Conservation (phyloP, 148 eudicot genomes). For the Chenopodium berlandieri region DNA sequence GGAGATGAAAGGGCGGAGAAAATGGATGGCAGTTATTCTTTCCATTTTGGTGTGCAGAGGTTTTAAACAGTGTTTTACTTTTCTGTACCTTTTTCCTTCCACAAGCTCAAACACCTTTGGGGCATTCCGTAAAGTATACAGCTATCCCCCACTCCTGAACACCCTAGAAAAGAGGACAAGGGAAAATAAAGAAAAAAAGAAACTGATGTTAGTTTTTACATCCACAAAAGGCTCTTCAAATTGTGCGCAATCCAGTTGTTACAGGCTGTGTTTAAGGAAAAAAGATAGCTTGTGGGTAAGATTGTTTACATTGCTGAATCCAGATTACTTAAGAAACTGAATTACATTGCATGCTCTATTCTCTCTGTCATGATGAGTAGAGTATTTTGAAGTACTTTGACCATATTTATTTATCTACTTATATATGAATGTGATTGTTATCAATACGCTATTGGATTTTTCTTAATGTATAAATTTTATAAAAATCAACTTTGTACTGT, state of each 20-base stretch:
- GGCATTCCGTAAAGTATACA: background rate
- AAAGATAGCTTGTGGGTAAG: background rate
- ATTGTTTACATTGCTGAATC: background rate
- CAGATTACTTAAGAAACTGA: background rate
- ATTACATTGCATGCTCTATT: no score
- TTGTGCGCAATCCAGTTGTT: background rate
- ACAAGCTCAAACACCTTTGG: background rate
- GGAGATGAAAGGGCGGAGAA: background rate
- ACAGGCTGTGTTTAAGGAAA: background rate
- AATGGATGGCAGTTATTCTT: background rate
- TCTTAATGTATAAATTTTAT: no score
- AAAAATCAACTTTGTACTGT: no score
- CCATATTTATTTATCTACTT: no score
- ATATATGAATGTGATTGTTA: no score
- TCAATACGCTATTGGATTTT: no score
- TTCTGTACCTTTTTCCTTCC: background rate
- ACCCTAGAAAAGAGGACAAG: background rate
- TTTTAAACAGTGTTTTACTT: background rate
- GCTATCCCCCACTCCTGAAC: background rate
- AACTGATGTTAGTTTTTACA: background rate
- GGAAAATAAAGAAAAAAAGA: background rate
- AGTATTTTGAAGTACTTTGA: background rate
- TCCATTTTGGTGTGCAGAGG: background rate
- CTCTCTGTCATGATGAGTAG: background rate
- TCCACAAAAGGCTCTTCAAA: background rate